A percentile compares a stretch with the other conserved stretches of the same genome.
Conservation (phyloP, 73 alveolate species). For the Stentor coeruleus region DNA sequence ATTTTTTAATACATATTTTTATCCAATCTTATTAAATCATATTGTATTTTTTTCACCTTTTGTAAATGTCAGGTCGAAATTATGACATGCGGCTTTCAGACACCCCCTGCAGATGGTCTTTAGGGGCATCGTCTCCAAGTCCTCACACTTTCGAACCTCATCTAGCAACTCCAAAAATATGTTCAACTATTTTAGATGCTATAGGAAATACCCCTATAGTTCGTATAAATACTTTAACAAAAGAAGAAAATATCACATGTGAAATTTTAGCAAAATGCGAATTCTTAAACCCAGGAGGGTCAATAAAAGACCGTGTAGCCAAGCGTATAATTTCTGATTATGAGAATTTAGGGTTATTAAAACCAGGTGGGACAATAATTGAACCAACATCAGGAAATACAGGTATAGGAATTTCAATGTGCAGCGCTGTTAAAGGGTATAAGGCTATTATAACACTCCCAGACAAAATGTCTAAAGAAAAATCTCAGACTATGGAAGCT, state of each 20-base stretch:
- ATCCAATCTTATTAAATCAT: too few relatives aligned
- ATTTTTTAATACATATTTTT: too few relatives aligned
- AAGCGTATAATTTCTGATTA: slow-evolving; percentile 92
- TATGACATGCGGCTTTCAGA: too few relatives aligned
- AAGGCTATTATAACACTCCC: slow-evolving; percentile 89
- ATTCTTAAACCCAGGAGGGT: slow-evolving; percentile 94
- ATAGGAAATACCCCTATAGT: slow-evolving; percentile 96
- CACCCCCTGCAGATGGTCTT: too few relatives aligned
- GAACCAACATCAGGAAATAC: slow-evolving; percentile 98
- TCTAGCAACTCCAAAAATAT: too few relatives aligned
- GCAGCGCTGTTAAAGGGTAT: slow-evolving; percentile 94
- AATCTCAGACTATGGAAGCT: slow-evolving; percentile 81
- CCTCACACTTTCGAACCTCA: too few relatives aligned
- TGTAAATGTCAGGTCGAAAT: too few relatives aligned
- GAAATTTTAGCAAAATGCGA: slow-evolving; percentile 91
- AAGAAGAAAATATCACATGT: slow-evolving; percentile 75
- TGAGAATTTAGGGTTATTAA: slow-evolving; percentile 75
- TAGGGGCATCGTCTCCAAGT: too few relatives aligned
- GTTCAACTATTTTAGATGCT: slow-evolving; percentile 50
- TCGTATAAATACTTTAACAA: slow-evolving; percentile 75
- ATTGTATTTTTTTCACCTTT: too few relatives aligned
- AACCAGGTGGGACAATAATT: slow-evolving; percentile 75
- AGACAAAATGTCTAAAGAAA: slow-evolving; percentile 91
- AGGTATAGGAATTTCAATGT: slow-evolving; percentile 94
- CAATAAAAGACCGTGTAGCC: slow-evolving; percentile 95